Base-by-base conservation (phyloP, 257 asterid species). In the Capsicum rhomboideum region DNA sequence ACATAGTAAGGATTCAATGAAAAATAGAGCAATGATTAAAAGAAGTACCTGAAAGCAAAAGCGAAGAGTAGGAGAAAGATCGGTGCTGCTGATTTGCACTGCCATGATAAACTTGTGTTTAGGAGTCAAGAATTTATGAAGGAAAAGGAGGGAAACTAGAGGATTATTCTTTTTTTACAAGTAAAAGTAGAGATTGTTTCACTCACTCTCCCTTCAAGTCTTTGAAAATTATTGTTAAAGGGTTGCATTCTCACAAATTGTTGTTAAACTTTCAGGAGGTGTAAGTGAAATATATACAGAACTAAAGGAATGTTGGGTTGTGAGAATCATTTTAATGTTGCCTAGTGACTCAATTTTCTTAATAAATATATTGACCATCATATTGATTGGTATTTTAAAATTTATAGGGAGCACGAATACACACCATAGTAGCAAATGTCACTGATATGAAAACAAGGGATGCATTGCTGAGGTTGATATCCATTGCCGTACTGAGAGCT, bases 1-100 rank as follows among this genome's bases (percentile, higher is more conserved):
- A 77, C 37, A 26, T 28, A 50, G 82, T 26, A 77, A 77, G 26
- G 46, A 77, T 29, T 77, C 63, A 9, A 77, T 50, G 46, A 50
- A 26, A 75, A 49, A 49, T 49, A 49, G 44, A 77, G 26, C 63
- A 77, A 28, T 50, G 63, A 50, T 50, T 50, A 77, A 11, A 37
- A 52, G 61, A 88, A 86, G 53, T 90, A 97, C 99, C 99, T 95
- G 98, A 97, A 97, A 81, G 98, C 97, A 88, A 97, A 95, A 87
- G 99, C 99, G 78, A 97, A 97, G 50, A 95, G 86, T 59, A 97
- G 99, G 87, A 97, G 98, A 91, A 97, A 97, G 90, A 97, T 95
- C 52, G 99, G 99, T 79, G 99, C 87, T 14, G 99, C 99, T n/a
- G 99, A 95, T 95, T 97, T 97, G 90, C 99, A 97, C 99, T 97